phyloP scores from a whole-genome alignment of 768 basidiomycete genomes.

The Lepiota subincarnata region DNA sequence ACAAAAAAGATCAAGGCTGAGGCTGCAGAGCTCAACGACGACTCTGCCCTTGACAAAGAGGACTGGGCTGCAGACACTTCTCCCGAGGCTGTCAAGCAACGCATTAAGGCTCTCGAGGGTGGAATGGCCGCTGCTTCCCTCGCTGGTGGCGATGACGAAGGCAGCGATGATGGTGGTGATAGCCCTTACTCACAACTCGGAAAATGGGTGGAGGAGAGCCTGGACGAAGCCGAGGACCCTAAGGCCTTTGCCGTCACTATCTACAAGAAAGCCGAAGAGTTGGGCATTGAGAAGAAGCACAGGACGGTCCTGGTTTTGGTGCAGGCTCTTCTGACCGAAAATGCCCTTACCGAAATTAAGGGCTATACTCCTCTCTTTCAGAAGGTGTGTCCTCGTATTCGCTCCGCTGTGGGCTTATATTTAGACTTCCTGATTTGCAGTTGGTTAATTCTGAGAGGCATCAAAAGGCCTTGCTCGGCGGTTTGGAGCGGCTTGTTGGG shows the following conservation, averaged over 20 bases:
- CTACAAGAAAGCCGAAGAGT: conserved; percentile 85
- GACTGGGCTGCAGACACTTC: conserved; percentile 95
- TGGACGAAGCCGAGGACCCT: conserved; percentile 39
- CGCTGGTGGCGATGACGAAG: conserved; percentile 78
- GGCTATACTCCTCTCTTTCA: conserved; percentile 66
- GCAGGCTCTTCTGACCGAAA: conserved; percentile 76
- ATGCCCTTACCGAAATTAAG: conserved; percentile 61
- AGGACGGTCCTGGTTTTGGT: conserved; percentile 81
- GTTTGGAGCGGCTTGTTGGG: conserved; percentile 84
- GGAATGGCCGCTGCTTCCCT: conserved; percentile 49
- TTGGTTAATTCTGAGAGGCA: conserved; percentile 92
- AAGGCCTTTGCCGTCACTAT: conserved; percentile 61
- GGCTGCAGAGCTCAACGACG: conserved; percentile 67
- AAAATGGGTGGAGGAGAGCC: conserved; percentile 78
- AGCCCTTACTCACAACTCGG: conserved; percentile 85
- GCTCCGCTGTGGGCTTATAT: not conserved
- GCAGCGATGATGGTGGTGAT: conserved; percentile 81
- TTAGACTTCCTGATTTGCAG: conserved; percentile 32
- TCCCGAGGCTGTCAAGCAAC: conserved; percentile 80
- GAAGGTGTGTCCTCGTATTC: conserved; percentile 53
- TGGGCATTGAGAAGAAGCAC: conserved; percentile 94
- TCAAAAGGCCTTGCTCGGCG: conserved; percentile 91
- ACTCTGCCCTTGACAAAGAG: conserved; percentile 59
- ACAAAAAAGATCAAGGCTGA: conserved; percentile 91
- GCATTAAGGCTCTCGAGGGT: conserved; percentile 66